Base-by-base conservation (phyloP, 352 stramenopile species). In the Ophiocytium majus region DNA sequence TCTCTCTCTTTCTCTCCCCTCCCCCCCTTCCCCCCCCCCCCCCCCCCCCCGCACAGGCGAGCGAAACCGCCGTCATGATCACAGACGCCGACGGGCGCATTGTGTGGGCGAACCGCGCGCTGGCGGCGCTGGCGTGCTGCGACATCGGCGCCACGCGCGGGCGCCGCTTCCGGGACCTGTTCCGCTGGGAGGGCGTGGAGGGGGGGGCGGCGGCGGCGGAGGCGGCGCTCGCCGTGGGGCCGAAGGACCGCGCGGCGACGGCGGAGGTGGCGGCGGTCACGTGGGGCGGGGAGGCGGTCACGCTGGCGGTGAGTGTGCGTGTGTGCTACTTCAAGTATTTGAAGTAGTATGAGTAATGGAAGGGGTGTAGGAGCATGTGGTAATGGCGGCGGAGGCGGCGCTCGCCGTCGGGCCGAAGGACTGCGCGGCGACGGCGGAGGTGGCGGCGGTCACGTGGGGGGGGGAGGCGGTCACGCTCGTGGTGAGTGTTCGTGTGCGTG, bases 51-150 rank as follows among this genome's bases (percentile, higher is more conserved):
- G n/a, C n/a, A n/a, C n/a, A 76, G 34, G 64, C 64, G 31, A 76
- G 64, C 34, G 64, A 76, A 17, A 76, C 64, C 5, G 64, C 64
- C 5, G 64, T 76, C 31, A 76, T 76, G 64, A 76, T 76, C 31
- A 76, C 64, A 5, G 64, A 76, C 34, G 31, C 31, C 5, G 34
- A 76, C 5, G 5, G 17, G 5, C 34, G 64, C 64, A 76, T 76
- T 10, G 31, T 76, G 64, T 76, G 64, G 64, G 64, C 64, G 5
- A 76, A 76, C 64, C 31, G 34, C 34, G 64, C 64, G 5, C 5
- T 76, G 5, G 64, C 64, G 5, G 34, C 31, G 64, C 64, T 76
- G 5, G 64, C 64, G 31, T 76, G 64, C 64, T 37, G 31, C 64
- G 34, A 34, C 31, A 34, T 76, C 31, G 64, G 5, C 31, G 43